Conservation (phyloP, 768 basidiomycete species). For the Phylloporus scabripes region DNA sequence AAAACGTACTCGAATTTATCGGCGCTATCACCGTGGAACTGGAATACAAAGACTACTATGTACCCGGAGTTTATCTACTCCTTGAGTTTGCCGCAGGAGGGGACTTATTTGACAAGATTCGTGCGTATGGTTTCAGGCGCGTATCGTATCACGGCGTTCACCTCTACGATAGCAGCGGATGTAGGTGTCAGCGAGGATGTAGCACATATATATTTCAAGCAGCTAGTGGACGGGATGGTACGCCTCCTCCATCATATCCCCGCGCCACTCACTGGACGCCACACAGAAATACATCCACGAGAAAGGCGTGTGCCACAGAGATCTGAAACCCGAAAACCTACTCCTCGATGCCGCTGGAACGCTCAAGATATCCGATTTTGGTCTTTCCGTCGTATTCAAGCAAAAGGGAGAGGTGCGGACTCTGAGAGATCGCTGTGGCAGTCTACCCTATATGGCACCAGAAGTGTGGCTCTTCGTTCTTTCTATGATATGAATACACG, state of each 20-base stretch:
- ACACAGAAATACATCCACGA: constrained; percentile 74
- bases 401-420: constrained; percentile 76
- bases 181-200: constrained; percentile 81
- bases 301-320: constrained; percentile 92
- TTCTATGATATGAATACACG: neutral
- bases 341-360: constrained; percentile 78
- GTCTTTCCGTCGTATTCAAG: constrained; percentile 84
- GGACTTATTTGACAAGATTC: constrained; percentile 97
- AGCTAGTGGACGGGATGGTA: constrained; percentile 81
- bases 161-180: constrained; percentile 65
- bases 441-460: constrained; percentile 90
- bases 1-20: constrained; percentile 78
- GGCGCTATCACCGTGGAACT: constrained; percentile 70
- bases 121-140: constrained; percentile 40
- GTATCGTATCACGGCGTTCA: neutral
- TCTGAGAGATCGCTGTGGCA: constrained; percentile 82
- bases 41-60: constrained; percentile 49
- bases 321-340: constrained; percentile 95
- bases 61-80: constrained; percentile 87
- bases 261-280: neutral
- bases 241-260: constrained; percentile 18
- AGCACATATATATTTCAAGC: constrained; percentile 86
- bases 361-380: constrained; percentile 95
- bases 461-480: constrained; percentile 51
- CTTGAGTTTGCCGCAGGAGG: constrained; percentile 91